phyloP scores from a whole-genome alignment of 2,329 filamentous ascomycete genomes.

The Helotiales sp. region DNA sequence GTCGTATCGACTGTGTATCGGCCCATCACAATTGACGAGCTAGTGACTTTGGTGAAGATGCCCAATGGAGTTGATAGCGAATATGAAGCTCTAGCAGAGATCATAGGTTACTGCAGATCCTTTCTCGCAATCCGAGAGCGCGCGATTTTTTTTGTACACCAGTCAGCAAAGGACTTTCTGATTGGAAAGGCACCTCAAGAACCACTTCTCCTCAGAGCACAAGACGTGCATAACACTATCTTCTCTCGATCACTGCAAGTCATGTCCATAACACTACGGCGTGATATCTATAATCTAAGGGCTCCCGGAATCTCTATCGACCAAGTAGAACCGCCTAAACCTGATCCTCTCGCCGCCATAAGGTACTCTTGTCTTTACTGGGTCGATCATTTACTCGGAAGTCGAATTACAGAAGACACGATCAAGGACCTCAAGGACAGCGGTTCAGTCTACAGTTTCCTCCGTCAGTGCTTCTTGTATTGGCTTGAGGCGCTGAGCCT shows the following conservation, averaged over 20 bases:
- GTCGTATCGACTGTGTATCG: conserved; percentile 29
- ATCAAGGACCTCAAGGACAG: conserved; percentile 16
- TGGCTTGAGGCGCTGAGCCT: conserved; percentile 35
- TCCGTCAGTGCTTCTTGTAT: conserved; percentile 19
- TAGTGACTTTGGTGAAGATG: conserved; percentile 28
- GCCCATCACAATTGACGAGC: conserved; percentile 34
- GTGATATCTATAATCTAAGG: conserved; percentile 46
- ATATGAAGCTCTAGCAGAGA: conserved; percentile 40
- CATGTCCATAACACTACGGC: conserved; percentile 40
- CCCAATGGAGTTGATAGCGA: conserved; percentile 21
- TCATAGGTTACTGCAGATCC: conserved; percentile 43
- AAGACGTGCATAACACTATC: conserved; percentile 42
- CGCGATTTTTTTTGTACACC: conserved; percentile 42
- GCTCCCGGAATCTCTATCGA: conserved; percentile 36
- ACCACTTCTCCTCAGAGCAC: conserved; percentile 41
- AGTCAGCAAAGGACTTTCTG: conserved; percentile 44
- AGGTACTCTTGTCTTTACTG: conserved; percentile 43
- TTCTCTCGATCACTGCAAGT: conserved; percentile 45
- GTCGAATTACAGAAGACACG: conserved; percentile 17
- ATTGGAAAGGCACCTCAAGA: conserved; percentile 23
- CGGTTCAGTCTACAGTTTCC: conserved; percentile 15
- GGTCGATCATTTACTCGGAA: conserved; percentile 43
- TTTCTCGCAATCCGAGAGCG: conserved; percentile 40
- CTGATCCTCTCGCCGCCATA: conserved; percentile 38
- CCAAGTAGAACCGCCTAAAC: conserved; percentile 31